Conservation (phyloP, 2,329 filamentous ascomycete genomes). For the Grosmannia clavigera region DNA sequence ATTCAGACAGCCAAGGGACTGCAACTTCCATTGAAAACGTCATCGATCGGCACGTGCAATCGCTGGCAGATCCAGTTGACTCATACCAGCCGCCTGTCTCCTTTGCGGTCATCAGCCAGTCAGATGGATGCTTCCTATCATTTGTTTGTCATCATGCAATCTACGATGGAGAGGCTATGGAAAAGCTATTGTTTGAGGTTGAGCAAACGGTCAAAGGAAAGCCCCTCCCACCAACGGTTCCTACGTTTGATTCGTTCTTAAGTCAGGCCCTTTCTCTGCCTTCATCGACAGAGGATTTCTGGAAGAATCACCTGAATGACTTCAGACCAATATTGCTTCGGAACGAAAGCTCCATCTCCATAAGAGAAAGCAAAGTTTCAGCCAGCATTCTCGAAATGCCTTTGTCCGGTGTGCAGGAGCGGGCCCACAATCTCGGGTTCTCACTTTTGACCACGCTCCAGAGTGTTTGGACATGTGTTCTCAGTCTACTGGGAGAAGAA, state of each 20-base stretch:
- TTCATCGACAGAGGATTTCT: constrained; percentile 47
- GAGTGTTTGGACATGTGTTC: constrained; percentile 55
- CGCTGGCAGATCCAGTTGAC: constrained; percentile 28
- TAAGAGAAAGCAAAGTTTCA: constrained; percentile 6
- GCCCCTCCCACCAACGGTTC: constrained; percentile 28
- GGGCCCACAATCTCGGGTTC: constrained; percentile 38
- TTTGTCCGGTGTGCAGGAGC: constrained; percentile 33
- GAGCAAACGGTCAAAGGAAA: constrained; percentile 41
- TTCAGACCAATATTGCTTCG: constrained; percentile 26
- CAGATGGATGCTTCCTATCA: constrained; percentile 26
- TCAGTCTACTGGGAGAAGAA: constrained; percentile 42
- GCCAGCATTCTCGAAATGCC: constrained; percentile 21
- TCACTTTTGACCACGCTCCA: constrained; percentile 59
- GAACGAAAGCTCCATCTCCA: not conserved
- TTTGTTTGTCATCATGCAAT: constrained; percentile 64
- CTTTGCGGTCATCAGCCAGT: constrained; percentile 26
- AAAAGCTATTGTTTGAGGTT: constrained; percentile 56
- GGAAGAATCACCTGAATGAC: constrained; percentile 42
- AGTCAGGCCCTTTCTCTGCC: constrained; percentile 38
- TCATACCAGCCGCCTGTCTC: constrained; percentile 32
- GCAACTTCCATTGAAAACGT: constrained; percentile 20
- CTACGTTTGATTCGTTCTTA: constrained; percentile 54
- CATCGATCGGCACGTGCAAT: constrained; percentile 26
- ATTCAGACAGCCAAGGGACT: constrained; percentile 5
- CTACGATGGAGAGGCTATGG: constrained; percentile 74